Percentiles rank a stretch among this genome's conserved stretches.
Evolutionary conservation across 2,329 filamentous ascomycete genomes (phyloP).

Genomic region (Tolypocladium paradoxum): DNA sequence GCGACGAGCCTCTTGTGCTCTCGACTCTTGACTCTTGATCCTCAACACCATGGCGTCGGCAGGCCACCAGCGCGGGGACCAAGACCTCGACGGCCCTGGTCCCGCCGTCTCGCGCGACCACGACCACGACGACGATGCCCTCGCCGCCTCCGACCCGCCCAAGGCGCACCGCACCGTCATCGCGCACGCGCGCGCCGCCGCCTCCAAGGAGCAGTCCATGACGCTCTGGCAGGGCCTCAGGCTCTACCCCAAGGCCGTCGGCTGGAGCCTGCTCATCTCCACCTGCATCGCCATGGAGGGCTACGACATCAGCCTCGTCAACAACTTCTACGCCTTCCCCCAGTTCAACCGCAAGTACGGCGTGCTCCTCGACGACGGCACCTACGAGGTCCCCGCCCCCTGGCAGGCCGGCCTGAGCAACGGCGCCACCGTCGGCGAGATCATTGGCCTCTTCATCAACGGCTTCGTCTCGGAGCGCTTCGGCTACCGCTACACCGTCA

Average conservation of each 20-base stretch:
- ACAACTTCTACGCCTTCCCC: slow-evolving; percentile 61
- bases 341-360: slow-evolving; percentile 51
- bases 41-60: background rate
- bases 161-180: slow-evolving; percentile 19
- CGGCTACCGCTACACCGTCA: slow-evolving; percentile 56
- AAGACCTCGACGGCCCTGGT: background rate
- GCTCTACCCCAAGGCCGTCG: slow-evolving; percentile 78
- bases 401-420: slow-evolving; percentile 55
- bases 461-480: slow-evolving; percentile 56
- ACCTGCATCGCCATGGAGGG: slow-evolving; percentile 89
- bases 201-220: slow-evolving; percentile 58
- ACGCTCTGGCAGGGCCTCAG: slow-evolving; percentile 64
- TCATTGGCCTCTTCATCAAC: slow-evolving; percentile 56
- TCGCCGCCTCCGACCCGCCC: slow-evolving; percentile 6
- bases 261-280: slow-evolving; percentile 77
- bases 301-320: slow-evolving; percentile 72
- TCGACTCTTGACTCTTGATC: background rate
- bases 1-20: background rate
- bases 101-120: slow-evolving; percentile 8
- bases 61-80: background rate
- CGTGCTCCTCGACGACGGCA: slow-evolving; percentile 30
- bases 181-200: slow-evolving; percentile 30
- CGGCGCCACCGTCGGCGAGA: slow-evolving; percentile 37
- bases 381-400: slow-evolving; percentile 44
- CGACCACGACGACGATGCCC: slow-evolving; percentile 8